Evolutionary conservation across 192 early-diverging fungal genomes (phyloP), one percentile per base, ranked within the genome.

Genomic region (Podila horticola): DNA sequence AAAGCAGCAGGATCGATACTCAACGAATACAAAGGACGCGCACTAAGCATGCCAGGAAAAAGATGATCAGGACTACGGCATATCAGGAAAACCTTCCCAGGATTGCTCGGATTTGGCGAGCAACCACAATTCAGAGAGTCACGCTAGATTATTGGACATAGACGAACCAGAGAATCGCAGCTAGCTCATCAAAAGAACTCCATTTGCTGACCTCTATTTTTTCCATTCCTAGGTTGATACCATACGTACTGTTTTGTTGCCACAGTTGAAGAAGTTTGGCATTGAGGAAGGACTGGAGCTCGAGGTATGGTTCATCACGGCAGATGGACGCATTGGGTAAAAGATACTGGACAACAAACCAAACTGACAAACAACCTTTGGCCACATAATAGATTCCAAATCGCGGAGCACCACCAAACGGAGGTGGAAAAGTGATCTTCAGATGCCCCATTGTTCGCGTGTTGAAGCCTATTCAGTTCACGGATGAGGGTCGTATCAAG

Each of bases 361-460:
- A 30, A 31, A 62, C 26, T 15, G 33, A 30, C 10, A 36, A 5
- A 6, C 59, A 6, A 61, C 33, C 33, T 55, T 55, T 58, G 22
- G 11, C 62, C 58, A 24, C 8, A 45, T 58, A 61, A 61, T 83
- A 92, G 88, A 97, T 98, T 59, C 90, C 88, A 12, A 95, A 91
- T 73, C 90, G 97, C 36, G 98, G 97, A 30, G 93, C 97, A 33
- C 90, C 93, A 45, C 98, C 98, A 22, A 82, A 91, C 64, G 98
- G 97, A 70, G 98, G 98, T 10, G 98, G 98, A 71, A 93, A 95
- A 74, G 90, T 97, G 62, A 86, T 84, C 64, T 97, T 99, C 81
- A 86, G 88, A 24, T 97, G 96, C 72, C 96, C 97, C 2, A 88
- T 90, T 63, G 90, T 98, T 58, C 90, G 91, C 19, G 68, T 86